Conservation (phyloP, 768 basidiomycete species). For the Boletus rex-veris region DNA sequence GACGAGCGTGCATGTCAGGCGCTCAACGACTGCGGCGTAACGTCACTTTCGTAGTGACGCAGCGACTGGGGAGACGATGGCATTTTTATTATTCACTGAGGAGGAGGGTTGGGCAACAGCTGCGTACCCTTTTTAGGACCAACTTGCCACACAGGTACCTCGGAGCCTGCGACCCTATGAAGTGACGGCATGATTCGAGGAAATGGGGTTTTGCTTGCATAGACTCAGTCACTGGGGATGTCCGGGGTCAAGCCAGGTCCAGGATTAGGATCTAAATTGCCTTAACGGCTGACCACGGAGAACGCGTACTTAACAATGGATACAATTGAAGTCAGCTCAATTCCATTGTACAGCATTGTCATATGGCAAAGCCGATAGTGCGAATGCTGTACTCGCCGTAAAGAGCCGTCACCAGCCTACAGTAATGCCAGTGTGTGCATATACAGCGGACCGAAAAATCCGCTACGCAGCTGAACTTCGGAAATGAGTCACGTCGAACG, state of each 20-base stretch:
- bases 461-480: neutral
- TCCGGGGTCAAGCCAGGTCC: conserved; percentile 12
- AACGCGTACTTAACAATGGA: too few relatives aligned
- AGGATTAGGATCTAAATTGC: too few relatives aligned
- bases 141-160: conserved; percentile 4
- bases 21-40: neutral
- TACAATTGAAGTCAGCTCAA: neutral
- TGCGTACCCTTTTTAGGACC: neutral
- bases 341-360: neutral
- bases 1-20: neutral
- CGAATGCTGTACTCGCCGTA: neutral
- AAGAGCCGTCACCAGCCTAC: neutral
- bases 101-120: too few relatives aligned
- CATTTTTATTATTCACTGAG: neutral
- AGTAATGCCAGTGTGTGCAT: neutral
- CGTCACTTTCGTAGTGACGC: neutral
- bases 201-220: neutral
- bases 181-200: conserved; percentile 13
- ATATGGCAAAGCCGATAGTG: neutral
- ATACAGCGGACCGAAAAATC: neutral
- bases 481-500: neutral
- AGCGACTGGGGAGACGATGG: neutral
- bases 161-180: conserved; percentile 15
- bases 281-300: too few relatives aligned
- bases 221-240: neutral